Evolutionary conservation across 2,329 filamentous ascomycete species (phyloP), one percentile per base, ranked within the genome.

Genomic region (Pleurostoma richardsiae): DNA sequence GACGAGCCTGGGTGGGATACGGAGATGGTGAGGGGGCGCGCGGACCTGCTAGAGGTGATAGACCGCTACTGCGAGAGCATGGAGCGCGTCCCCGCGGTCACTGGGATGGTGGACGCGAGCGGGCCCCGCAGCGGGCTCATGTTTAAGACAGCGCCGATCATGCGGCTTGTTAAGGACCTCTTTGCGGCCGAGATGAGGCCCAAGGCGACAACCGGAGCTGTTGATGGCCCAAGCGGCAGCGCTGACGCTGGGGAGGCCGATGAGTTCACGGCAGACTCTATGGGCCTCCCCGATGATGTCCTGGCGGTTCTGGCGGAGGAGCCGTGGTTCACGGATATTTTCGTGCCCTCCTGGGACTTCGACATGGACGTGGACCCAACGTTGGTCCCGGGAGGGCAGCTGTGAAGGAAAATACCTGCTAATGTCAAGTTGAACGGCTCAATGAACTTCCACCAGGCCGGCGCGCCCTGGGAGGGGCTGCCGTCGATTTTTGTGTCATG

Each of bases 1-100:
- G 40, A 53, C 8, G 57, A 57, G 39, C 47, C 52, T 6, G 53
- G 52, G 6, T 60, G 55, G 58, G 56, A 59, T 39, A 30, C 47
- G 3, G 51, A 51, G 4, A 55, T 58, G 19, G 53, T 58, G 4
- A 47, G 47, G 29, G 48, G 51, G 29, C 51, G 55, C 1, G 50
- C 51, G 4, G 54, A 59, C 41, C 49, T 59, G 4, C 52, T 59
- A 39, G 50, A 44, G 3, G 44, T 54, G 11, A 40, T 60, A 0
- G 58, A 60, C 40, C 50, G 42, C 3, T 29, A 45, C 6, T 48
- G 43, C 41, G 50, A 52, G 26, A 39, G 29, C 3, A 40, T 57
- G 7, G 43, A 47, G 4, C 36, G 39, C n/a, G 41, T 58, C 29
- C 47, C 53, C 10, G 30, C 3, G 4, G 39, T 41, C 4, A 5